Evolutionary conservation across 2,329 filamentous ascomycete species (phyloP).

Genomic region (Nigrospora oryzae): DNA sequence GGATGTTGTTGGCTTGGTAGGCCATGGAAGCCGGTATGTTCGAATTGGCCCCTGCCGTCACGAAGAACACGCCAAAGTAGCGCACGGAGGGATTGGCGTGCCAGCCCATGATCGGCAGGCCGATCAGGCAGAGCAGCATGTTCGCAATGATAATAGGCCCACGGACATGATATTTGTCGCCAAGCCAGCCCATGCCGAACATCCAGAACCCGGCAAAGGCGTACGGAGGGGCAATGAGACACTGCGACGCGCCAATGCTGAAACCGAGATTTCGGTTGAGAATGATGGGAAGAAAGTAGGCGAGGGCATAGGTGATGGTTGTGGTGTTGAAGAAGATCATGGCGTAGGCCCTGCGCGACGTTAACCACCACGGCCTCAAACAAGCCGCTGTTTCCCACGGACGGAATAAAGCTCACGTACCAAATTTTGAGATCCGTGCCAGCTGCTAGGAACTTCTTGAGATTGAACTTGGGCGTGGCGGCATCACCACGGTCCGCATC

Average conservation of each 20-base stretch:
- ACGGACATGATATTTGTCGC: constrained; percentile 59
- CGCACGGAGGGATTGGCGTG: constrained; percentile 44
- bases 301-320: constrained; percentile 65
- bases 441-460: constrained; percentile 24
- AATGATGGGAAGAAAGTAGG: constrained; percentile 74
- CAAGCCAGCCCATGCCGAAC: constrained; percentile 49
- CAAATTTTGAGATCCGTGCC: constrained; percentile 12
- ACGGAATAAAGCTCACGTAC: neutral
- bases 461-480: constrained; percentile 35
- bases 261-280: constrained; percentile 57
- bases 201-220: constrained; percentile 56
- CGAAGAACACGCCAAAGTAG: constrained; percentile 69
- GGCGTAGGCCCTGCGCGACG: constrained; percentile 44
- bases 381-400: neutral
- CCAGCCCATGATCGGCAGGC: constrained; percentile 67
- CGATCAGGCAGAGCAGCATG: constrained; percentile 57
- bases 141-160: constrained; percentile 61
- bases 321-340: constrained; percentile 58
- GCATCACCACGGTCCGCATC: constrained; percentile 36
- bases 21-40: constrained; percentile 69
- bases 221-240: constrained; percentile 64
- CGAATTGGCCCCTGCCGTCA: constrained; percentile 68
- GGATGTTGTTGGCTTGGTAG: constrained; percentile 81
- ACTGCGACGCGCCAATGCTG: constrained; percentile 54
- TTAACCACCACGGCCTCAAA: too few relatives aligned